Conservation (phyloP, 306 rosid genomes). For the Lathyrus tuberosus region DNA sequence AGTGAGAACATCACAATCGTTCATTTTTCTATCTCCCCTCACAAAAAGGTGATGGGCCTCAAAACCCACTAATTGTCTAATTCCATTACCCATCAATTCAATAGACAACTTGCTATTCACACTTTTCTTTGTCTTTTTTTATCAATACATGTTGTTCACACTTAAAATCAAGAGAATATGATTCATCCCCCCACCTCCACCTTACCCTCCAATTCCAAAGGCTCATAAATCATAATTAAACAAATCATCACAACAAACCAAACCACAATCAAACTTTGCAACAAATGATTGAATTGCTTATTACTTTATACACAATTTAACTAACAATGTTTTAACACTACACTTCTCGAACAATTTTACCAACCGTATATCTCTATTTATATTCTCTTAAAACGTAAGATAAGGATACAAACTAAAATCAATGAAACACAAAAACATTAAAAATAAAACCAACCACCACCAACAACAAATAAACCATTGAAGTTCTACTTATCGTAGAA, state of each 20-base stretch:
- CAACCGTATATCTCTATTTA: not conserved
- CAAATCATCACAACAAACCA: constrained; percentile 8
- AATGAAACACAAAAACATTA: constrained; percentile 26
- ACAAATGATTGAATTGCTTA: constrained; percentile 40
- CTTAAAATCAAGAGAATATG: constrained; percentile 15
- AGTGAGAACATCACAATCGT: not conserved
- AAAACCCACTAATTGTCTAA: constrained; percentile 47
- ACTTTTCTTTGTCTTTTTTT: no score
- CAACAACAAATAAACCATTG: constrained; percentile 32
- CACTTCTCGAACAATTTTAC: not conserved
- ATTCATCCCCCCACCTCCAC: constrained; percentile 1
- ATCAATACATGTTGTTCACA: constrained; percentile 17
- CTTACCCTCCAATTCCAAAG: constrained; percentile 31
- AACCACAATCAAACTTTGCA: constrained; percentile 24
- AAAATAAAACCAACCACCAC: constrained; percentile 43
- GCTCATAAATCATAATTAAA: constrained; percentile 29
- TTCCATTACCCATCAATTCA: constrained; percentile 12
- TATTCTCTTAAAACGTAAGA: constrained; percentile 25
- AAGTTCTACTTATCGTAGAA: constrained; percentile 24
- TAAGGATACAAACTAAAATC: constrained; percentile 20
- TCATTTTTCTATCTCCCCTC: not conserved
- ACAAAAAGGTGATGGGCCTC: constrained; percentile 40
- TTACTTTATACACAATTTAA: not conserved
- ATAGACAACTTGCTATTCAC: constrained; percentile 23
- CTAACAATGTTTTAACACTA: constrained; percentile 2